A percentile compares a stretch with the other conserved stretches of the same genome.
These are phyloP conservation scores for Allium cepa DNA, from an alignment of 106 monocot species.

Conservation along the genomic window DNA sequence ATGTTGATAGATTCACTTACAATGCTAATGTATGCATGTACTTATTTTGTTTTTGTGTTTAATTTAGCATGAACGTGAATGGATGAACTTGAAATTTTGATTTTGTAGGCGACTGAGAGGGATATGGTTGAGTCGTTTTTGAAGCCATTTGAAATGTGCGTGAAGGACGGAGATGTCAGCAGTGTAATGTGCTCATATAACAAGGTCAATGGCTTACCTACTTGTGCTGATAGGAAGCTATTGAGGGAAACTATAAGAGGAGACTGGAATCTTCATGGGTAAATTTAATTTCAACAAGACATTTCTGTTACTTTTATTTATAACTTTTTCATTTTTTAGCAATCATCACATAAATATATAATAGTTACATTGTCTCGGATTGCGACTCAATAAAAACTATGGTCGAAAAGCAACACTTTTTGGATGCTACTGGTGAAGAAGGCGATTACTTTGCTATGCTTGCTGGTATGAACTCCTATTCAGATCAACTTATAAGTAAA, in stretches of 20 bases:
- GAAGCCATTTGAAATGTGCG: conserved; percentile 34
- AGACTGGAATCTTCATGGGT: conserved; percentile 48
- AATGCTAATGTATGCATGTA: conserved; percentile 17
- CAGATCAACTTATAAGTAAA: no score
- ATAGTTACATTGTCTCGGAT: conserved; percentile 26
- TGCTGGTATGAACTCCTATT: conserved; percentile 3
- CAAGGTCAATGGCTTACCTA: conserved; percentile 37
- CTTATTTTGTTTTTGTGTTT: no score
- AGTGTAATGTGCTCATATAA: conserved; percentile 63
- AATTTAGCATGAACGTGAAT: no score
- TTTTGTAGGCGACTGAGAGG: conserved; percentile 25
- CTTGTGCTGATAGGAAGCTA: conserved; percentile 28
- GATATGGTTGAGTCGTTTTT: conserved; percentile 43
- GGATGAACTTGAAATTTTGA: not conserved
- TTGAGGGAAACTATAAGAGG: conserved; percentile 20
- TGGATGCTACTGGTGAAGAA: conserved; percentile 2
- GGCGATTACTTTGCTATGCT: not conserved
- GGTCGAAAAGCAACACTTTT: not conserved
- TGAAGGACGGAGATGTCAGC: conserved; percentile 38
- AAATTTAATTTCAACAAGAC: not conserved
- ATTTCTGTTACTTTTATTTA: not conserved
- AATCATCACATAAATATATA: not conserved
- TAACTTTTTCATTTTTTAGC: no score
- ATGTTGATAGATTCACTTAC: conserved; percentile 4
- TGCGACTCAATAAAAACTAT: conserved; percentile 18